These are phyloP conservation scores for Rhododendron ferrugineum DNA, from an alignment of 148 eudicot species.

Conservation along the genomic window DNA sequence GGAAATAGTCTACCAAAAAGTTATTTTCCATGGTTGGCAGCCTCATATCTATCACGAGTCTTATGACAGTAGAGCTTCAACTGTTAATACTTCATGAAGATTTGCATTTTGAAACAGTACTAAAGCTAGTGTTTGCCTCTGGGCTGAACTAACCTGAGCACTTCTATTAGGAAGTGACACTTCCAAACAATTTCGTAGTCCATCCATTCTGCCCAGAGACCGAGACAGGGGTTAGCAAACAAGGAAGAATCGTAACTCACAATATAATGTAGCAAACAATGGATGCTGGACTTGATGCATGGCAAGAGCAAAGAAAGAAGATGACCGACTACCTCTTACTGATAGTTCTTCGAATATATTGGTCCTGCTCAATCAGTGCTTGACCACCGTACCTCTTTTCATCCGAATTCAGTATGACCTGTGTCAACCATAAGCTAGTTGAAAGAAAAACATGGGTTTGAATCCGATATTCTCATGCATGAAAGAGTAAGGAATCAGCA, in stretches of 20 bases:
- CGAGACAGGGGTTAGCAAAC: neutral
- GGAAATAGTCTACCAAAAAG: neutral
- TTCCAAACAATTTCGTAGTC: constrained; percentile 68
- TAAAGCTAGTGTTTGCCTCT: neutral
- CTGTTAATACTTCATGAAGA: neutral
- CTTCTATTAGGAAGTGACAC: constrained; percentile 73
- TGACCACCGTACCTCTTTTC: constrained; percentile 84
- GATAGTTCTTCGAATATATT: constrained; percentile 62
- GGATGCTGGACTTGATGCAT: neutral
- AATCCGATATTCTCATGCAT: neutral
- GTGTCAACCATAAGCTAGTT: constrained; percentile 10
- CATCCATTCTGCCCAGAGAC: constrained; percentile 59
- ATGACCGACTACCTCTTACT: constrained; percentile 61
- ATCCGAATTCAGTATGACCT: constrained; percentile 81
- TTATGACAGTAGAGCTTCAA: neutral
- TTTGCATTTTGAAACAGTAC: neutral
- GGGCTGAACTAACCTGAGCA: constrained; percentile 66
- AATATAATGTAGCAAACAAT: neutral
- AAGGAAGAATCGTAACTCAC: constrained; percentile 1
- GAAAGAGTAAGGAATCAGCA: neutral
- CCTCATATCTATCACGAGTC: neutral
- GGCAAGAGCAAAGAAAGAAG: neutral
- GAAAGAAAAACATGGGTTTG: neutral
- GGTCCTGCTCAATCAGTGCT: constrained; percentile 48
- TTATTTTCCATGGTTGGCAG: neutral